These are phyloP conservation scores for Cystobasidium pallidum DNA, from an alignment of 1,284 basidiomycete genomes.

Conservation along the genomic window DNA sequence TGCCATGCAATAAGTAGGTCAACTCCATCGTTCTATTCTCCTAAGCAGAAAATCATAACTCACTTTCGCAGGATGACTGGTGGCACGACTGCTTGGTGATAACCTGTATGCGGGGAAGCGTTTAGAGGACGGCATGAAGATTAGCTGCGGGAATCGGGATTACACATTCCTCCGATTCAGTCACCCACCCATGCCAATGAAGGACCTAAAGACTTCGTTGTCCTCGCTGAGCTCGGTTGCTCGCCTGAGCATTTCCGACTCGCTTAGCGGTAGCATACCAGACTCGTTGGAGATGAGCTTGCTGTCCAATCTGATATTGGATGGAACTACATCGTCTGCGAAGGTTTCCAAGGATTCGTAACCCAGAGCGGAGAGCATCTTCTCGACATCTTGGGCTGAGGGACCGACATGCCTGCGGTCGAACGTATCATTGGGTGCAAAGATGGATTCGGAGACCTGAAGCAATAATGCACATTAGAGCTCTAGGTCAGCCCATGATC, in stretches of 20 bases:
- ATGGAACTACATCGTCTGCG: slow-evolving; percentile 75
- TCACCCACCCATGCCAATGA: slow-evolving; percentile 70
- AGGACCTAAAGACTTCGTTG: slow-evolving; percentile 85
- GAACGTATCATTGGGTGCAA: slow-evolving; percentile 77
- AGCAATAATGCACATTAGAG: neutral
- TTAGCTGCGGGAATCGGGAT: neutral
- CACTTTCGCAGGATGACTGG: slow-evolving; percentile 85
- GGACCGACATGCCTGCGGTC: slow-evolving; percentile 86
- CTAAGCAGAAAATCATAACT: neutral
- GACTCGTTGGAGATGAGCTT: slow-evolving; percentile 66
- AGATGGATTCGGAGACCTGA: slow-evolving; percentile 27
- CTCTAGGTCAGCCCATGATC: neutral
- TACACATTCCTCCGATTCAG: neutral
- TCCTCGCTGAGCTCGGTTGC: slow-evolving; percentile 74
- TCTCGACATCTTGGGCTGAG: slow-evolving; percentile 65
- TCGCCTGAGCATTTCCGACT: slow-evolving; percentile 77
- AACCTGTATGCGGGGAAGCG: slow-evolving; percentile 66
- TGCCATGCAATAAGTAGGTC: neutral
- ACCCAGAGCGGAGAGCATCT: slow-evolving; percentile 79
- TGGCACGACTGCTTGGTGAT: slow-evolving; percentile 90
- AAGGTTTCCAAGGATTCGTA: slow-evolving; percentile 86
- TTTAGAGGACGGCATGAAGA: neutral
- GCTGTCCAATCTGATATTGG: slow-evolving; percentile 71
- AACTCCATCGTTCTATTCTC: neutral
- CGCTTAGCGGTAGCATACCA: slow-evolving; percentile 65